A percentile compares a stretch with the other conserved stretches of the same genome.
These are phyloP conservation scores for Euryodendron excelsum DNA, from an alignment of 148 eudicot genomes.

Conservation along the genomic window DNA sequence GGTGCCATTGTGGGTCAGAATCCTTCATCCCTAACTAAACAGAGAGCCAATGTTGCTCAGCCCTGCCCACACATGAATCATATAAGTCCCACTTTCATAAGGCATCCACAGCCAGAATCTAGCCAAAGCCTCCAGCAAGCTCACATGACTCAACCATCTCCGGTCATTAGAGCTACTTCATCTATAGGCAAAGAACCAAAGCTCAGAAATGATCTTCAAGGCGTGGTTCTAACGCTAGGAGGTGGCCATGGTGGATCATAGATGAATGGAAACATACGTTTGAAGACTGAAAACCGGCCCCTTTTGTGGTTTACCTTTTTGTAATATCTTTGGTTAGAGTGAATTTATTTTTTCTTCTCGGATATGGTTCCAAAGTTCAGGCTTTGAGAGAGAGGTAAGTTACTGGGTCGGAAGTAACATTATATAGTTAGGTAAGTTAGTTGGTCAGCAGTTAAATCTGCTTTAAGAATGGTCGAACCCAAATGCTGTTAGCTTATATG, in stretches of 20 bases:
- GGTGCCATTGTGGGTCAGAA: conserved; percentile 29
- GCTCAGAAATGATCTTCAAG: conserved; percentile 59
- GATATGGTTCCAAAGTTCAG: background rate
- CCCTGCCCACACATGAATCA: conserved; percentile 21
- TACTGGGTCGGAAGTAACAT: too few relatives aligned
- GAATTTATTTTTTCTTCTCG: background rate
- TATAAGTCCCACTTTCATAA: conserved; percentile 9
- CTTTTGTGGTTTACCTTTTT: background rate
- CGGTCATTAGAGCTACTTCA: conserved; percentile 16
- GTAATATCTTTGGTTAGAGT: background rate
- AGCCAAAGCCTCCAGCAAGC: conserved; percentile 16
- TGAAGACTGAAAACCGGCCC: background rate
- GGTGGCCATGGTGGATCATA: conserved; percentile 31
- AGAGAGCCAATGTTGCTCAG: conserved; percentile 21
- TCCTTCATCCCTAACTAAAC: conserved; percentile 22
- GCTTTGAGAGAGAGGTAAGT: conserved; percentile 1
- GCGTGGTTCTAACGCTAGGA: conserved; percentile 77
- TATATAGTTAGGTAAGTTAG: background rate
- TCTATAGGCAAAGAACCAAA: conserved; percentile 33
- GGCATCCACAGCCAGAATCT: conserved; percentile 24
- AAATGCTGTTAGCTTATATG: conserved; percentile 1
- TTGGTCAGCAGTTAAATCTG: conserved; percentile 2
- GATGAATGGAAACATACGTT: background rate
- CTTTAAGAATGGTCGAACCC: background rate
- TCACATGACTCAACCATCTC: conserved; percentile 28